Base-by-base conservation (phyloP, 2,329 filamentous ascomycete species). In the Moelleriella libera region DNA sequence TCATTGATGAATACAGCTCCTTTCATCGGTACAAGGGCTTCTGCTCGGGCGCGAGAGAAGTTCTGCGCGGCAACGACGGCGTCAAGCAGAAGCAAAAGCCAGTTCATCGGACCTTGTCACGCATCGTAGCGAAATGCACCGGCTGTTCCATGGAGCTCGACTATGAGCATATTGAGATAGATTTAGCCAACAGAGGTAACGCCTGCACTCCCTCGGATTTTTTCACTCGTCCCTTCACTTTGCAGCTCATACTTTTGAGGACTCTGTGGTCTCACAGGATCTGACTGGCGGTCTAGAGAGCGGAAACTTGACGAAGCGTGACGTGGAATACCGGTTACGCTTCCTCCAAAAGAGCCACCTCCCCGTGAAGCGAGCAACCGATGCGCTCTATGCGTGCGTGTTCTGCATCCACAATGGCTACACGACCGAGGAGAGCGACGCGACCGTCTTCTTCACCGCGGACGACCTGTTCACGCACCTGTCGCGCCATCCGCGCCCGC, bases 331-430 rank as follows among this genome's bases (percentile, higher is more conserved):
- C 53, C 71, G 75, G 7, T 54, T 76, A 2, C 70, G 75, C 2
- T 72, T 78, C 51, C 65, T 79, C 4, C 72, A 74, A 52, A 79
- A 78, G 57, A 70, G 68, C 47, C 75, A 79, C 53, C 48, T 79
- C 4, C 57, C 68, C 1, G 69, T 72, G 5, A 68, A 67, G 48
- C 63, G 69, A 6, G 62, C 70, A n/a, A 72, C 76, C 41, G 74
- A 78, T 50, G 64, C 71, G 47, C 55, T 75, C 41, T 79, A 75
- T 54, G 74, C 63, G 4, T 79, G 75, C 51, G 51, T 75, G 1
- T 77, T 78, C 55, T 79, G 75, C 55, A 60, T 75, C 6, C 64
- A 71, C 3, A 52, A 62, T 29, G 72, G 72, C 1, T 63, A 57
- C 28, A 76, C 74, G 0, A 57, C 68, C 2, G 71, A 77, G 45